Base-by-base conservation (phyloP, 805 yeast species). In the Pichia kluyveri region DNA sequence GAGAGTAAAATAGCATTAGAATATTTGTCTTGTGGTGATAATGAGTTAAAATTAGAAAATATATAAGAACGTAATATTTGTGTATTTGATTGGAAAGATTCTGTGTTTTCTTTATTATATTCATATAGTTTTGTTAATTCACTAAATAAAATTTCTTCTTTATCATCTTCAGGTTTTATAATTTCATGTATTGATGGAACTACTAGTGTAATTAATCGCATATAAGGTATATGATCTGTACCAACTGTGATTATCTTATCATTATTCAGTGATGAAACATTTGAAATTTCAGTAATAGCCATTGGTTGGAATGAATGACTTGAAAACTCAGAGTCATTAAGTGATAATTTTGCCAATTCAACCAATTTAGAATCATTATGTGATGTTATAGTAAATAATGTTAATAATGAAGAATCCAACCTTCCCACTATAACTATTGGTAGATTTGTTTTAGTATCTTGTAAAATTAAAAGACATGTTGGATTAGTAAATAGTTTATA, bases 151-250 rank as follows among this genome's bases (percentile, higher is more conserved):
- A 14, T 30, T 11, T 30, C 32, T 1, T 30, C n/a, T 10, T 34
- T 34, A 15, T 14, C 17, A 17, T 19, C 11, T 11, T 45, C 44
- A 18, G 26, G 6, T n/a, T 5, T 11, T 12, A 58, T 27, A 12
- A 61, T 48, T 26, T 60, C 63, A 0, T 40, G 32, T 12, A 63
- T 23, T 2, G 52, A 27, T 1, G 80, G 77, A n/a, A 80, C 51
- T 31, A 68, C 60, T 0, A 80, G 70, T 0, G 85, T 61, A 1
- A 87, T 72, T 12, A 85, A 54, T 54, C 95, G 63, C 86, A 85
- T 78, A 56, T 71, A 83, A 5, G 96, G 96, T 14, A 76, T 73
- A 56, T 86, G 91, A 1, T 89, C 80, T 0, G 96, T 87, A 0
- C 81, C 87, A 8, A 85, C 73, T 0, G 82, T 79, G 15, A 83